Percentiles rank a stretch among this genome's conserved stretches.
Conservation (phyloP, 805 yeast genomes). For the Candida ulmi region DNA sequence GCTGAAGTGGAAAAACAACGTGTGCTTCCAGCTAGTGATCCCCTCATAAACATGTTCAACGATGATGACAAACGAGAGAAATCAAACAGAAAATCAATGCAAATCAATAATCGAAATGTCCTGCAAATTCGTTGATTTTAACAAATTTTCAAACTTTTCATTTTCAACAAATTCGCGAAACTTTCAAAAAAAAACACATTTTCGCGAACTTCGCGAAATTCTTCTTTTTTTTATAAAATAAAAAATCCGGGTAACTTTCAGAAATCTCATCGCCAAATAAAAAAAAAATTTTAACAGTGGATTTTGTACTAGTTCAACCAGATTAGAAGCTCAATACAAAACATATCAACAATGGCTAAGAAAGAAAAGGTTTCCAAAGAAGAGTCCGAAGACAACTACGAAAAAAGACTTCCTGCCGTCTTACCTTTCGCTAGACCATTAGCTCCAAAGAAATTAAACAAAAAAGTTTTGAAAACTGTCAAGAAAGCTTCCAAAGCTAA, state of each 20-base stretch:
- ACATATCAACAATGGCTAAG: conserved; percentile 34
- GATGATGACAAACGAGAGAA: too few species aligned
- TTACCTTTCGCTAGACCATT: conserved; percentile 91
- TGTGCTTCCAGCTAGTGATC: not conserved
- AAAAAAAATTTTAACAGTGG: conserved; percentile 6
- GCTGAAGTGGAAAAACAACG: conserved; percentile 21
- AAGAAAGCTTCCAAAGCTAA: conserved; percentile 98
- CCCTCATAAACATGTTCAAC: not conserved
- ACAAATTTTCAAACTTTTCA: not conserved
- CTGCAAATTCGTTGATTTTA: too few species aligned
- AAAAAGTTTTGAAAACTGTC: conserved; percentile 90
- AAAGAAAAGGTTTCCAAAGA: conserved; percentile 35
- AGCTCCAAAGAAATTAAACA: conserved; percentile 93
- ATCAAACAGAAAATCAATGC: not conserved
- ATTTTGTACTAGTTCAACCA: too few species aligned
- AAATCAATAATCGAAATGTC: too few species aligned
- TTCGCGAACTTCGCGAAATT: too few species aligned
- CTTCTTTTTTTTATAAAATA: too few species aligned
- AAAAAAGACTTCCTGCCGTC: conserved; percentile 81
- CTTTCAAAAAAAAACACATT: too few species aligned
- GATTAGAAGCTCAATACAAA: not conserved
- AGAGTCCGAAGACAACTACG: conserved; percentile 73
- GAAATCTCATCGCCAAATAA: not conserved
- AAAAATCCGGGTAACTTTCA: not conserved
- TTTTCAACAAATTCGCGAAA: not conserved